Percentiles rank a stretch among this genome's conserved stretches.
phyloP scores from a whole-genome alignment of 2,329 filamentous ascomycete species.

The Penicillium sp. region DNA sequence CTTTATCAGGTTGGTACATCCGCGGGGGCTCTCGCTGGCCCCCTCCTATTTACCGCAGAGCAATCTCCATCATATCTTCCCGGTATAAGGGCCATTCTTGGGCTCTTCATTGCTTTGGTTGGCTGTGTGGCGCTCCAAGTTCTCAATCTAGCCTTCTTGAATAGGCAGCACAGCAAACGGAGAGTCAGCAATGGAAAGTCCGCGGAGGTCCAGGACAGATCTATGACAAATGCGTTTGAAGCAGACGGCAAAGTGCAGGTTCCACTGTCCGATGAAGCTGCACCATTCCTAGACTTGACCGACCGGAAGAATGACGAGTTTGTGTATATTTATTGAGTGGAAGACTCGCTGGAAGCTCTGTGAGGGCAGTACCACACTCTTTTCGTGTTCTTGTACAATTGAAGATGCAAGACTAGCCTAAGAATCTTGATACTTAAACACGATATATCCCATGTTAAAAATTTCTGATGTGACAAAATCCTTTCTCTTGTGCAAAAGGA shows the following conservation, averaged over 20 bases:
- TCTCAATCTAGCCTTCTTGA: not conserved
- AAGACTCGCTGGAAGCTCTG: not conserved
- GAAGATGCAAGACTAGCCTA: not conserved
- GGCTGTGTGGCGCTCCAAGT: not conserved
- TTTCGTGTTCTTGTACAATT: not conserved
- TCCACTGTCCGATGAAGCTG: not conserved
- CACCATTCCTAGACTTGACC: not conserved
- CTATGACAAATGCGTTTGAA: not conserved
- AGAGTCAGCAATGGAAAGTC: not conserved
- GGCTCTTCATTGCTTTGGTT: not conserved
- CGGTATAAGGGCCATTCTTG: not conserved
- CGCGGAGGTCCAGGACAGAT: not conserved
- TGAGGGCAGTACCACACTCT: not conserved
- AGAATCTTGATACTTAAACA: not conserved
- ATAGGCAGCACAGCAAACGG: not conserved
- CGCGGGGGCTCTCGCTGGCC: not conserved
- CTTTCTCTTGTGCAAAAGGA: not conserved
- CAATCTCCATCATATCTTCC: not conserved
- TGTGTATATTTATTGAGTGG: not conserved
- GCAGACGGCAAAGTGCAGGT: not conserved
- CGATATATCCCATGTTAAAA: not conserved
- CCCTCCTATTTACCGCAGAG: not conserved
- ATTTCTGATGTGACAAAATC: not conserved
- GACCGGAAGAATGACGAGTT: not conserved
- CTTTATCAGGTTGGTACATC: not conserved